A percentile compares a stretch with the other conserved stretches of the same genome.
These are phyloP conservation scores for Plectosphaerella sp. DNA, from an alignment of 2,329 filamentous ascomycete species.

Conservation along the genomic window DNA sequence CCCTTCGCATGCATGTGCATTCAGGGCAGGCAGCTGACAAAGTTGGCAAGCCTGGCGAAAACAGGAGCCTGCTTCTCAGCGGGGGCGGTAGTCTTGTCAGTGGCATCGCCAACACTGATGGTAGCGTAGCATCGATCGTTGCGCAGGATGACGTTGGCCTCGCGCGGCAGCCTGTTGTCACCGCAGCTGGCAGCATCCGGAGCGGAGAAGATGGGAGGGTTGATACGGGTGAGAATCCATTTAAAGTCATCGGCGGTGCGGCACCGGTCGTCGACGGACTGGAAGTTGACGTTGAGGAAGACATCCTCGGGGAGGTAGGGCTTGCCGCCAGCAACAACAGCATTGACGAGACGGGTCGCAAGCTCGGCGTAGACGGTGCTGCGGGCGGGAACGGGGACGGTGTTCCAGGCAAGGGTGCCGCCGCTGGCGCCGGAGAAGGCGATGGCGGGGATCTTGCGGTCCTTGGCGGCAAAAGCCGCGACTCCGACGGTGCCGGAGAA, in stretches of 20 bases:
- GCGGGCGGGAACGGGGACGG: constrained; percentile 44
- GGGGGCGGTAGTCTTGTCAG: constrained; percentile 55
- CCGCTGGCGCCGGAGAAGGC: constrained; percentile 58
- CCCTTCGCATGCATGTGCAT: background rate
- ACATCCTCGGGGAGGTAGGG: constrained; percentile 59
- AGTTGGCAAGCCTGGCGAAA: constrained; percentile 40
- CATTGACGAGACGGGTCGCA: constrained; percentile 51
- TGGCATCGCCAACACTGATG: constrained; percentile 44
- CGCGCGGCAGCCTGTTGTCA: constrained; percentile 50
- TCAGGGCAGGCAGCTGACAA: constrained; percentile 42
- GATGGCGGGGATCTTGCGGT: constrained; percentile 57
- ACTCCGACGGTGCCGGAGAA: constrained; percentile 68
- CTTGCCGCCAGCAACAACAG: constrained; percentile 48
- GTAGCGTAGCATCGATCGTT: constrained; percentile 54
- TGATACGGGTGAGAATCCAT: constrained; percentile 61
- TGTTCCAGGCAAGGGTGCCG: constrained; percentile 49
- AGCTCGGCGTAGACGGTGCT: constrained; percentile 61
- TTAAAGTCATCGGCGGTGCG: constrained; percentile 48
- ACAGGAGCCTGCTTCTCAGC: constrained; percentile 47
- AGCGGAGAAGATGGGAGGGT: constrained; percentile 45
- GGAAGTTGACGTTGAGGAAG: constrained; percentile 68
- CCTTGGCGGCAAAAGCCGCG: constrained; percentile 51
- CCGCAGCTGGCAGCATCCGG: constrained; percentile 57
- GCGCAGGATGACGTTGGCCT: constrained; percentile 43
- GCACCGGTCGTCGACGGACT: constrained; percentile 31